These are phyloP conservation scores for Hypocrella siamensis DNA, from an alignment of 2,329 filamentous ascomycete genomes.

Conservation along the genomic window DNA sequence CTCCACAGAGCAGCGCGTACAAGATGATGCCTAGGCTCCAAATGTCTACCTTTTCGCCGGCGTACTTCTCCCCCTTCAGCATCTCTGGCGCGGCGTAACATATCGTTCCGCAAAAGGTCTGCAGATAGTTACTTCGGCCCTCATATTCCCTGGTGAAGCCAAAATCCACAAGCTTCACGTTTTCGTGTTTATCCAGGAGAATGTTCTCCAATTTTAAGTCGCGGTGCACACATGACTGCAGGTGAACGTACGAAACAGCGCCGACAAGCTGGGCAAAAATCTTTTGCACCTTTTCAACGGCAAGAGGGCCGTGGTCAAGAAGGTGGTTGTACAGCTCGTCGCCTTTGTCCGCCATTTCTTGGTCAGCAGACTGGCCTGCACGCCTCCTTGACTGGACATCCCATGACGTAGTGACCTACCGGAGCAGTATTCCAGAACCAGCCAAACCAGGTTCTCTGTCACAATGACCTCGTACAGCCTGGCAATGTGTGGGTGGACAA, in stretches of 20 bases:
- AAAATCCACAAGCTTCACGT: conserved; percentile 96
- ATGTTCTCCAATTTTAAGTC: conserved; percentile 89
- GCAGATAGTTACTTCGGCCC: conserved; percentile 81
- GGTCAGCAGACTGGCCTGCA: too few relatives aligned
- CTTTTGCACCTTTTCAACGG: conserved; percentile 76
- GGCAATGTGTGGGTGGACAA: conserved; percentile 93
- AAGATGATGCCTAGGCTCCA: conserved; percentile 82
- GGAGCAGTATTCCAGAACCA: conserved; percentile 91
- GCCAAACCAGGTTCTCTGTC: conserved; percentile 86
- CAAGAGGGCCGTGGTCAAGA: conserved; percentile 69
- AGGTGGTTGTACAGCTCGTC: conserved; percentile 97
- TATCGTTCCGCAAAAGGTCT: conserved; percentile 95
- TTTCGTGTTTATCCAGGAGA: conserved; percentile 86
- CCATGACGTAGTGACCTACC: conserved; percentile 33
- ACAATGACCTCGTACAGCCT: conserved; percentile 96
- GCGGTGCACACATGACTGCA: conserved; percentile 87
- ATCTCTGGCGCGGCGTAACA: conserved; percentile 98
- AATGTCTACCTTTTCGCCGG: conserved; percentile 93
- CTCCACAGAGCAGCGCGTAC: conserved; percentile 67
- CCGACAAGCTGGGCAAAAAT: conserved; percentile 94
- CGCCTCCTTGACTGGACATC: too few relatives aligned
- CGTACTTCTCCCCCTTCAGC: conserved; percentile 96
- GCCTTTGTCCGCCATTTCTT: too few relatives aligned
- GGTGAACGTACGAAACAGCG: conserved; percentile 88
- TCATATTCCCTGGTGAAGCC: conserved; percentile 97